Conservation (phyloP, 2,329 filamentous ascomycete species). For the Colletotrichum theobromicola region DNA sequence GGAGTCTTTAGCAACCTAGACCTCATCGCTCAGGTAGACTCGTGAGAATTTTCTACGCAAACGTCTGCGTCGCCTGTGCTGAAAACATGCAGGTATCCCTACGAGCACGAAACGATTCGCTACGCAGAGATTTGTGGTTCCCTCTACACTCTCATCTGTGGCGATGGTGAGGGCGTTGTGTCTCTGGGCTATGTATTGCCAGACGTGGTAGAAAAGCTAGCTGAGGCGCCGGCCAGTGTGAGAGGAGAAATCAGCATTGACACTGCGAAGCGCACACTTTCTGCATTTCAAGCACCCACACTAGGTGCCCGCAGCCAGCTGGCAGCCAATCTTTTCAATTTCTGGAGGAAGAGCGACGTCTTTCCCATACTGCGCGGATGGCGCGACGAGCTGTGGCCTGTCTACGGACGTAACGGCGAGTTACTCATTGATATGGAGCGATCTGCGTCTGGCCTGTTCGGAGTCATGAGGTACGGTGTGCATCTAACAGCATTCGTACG, state of each 20-base stretch:
- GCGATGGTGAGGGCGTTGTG: constrained; percentile 66
- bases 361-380: constrained; percentile 81
- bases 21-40: constrained; percentile 58
- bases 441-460: constrained; percentile 75
- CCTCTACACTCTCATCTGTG: constrained; percentile 71
- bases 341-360: constrained; percentile 72
- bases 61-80: background rate
- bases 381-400: constrained; percentile 81
- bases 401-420: constrained; percentile 69
- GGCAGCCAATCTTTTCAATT: constrained; percentile 61
- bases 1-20: constrained; percentile 48
- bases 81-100: constrained; percentile 70
- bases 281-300: constrained; percentile 62
- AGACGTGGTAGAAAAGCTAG: constrained; percentile 54
- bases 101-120: constrained; percentile 64
- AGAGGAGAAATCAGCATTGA: constrained; percentile 68
- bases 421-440: constrained; percentile 79
- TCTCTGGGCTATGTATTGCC: constrained; percentile 68
- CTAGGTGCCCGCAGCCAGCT: constrained; percentile 66
- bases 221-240: constrained; percentile 50
- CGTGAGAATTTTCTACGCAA: constrained; percentile 42
- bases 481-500: constrained; percentile 79
- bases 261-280: constrained; percentile 64
- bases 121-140: constrained; percentile 62
- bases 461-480: constrained; percentile 78